Evolutionary conservation across 139 green algal species (phyloP).

Genomic region (Tetraselmis striata): DNA sequence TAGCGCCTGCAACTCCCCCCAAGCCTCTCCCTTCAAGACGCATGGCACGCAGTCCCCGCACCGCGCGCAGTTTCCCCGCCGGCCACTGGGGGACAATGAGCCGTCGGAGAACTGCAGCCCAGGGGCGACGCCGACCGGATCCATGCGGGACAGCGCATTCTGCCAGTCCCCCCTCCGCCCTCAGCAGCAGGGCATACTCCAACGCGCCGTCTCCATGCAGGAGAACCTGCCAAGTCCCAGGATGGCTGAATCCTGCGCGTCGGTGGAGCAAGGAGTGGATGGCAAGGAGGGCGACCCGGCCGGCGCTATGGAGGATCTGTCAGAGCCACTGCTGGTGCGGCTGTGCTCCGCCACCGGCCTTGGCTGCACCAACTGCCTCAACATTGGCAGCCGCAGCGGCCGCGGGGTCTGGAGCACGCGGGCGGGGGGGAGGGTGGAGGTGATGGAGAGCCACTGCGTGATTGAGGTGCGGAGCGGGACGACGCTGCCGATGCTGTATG

Average conservation of each 20-base stretch:
- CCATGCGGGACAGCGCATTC: not conserved
- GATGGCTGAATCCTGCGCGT: not conserved
- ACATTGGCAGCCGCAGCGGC: not conserved
- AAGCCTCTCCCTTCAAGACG: not conserved
- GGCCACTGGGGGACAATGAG: not conserved
- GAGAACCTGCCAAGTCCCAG: not conserved
- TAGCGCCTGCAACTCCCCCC: not conserved
- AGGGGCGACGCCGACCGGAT: not conserved
- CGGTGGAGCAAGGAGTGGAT: not conserved
- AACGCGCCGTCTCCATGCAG: not conserved
- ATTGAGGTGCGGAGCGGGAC: not conserved
- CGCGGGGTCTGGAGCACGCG: not conserved
- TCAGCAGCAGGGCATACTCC: not conserved
- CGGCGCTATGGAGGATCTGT: not conserved
- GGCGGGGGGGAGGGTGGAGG: not conserved
- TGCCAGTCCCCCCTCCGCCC: not conserved
- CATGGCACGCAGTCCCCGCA: not conserved
- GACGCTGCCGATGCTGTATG: not conserved
- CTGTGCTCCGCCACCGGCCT: not conserved
- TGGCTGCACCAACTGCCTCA: not conserved
- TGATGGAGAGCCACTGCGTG: not conserved
- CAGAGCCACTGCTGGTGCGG: not conserved
- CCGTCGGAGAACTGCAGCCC: not conserved
- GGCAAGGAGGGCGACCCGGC: not conserved
- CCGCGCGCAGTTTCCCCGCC: not conserved